phyloP scores from a whole-genome alignment of 2,329 filamentous ascomycete species.

The Lasiodiplodia citricola region DNA sequence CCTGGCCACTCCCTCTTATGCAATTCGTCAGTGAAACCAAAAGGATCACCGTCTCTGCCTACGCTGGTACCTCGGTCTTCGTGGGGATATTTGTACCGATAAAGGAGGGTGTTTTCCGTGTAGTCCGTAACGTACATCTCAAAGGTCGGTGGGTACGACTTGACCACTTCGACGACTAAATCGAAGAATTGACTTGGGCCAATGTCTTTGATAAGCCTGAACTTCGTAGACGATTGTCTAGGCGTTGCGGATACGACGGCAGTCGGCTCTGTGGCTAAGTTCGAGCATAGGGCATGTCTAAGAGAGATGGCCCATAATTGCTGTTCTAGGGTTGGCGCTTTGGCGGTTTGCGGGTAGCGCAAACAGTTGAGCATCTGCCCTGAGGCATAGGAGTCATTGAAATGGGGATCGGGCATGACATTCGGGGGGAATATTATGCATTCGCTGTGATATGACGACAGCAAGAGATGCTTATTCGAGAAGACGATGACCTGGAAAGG shows the following conservation, averaged over 20 bases:
- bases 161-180: conserved; percentile 73
- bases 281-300: conserved; percentile 27
- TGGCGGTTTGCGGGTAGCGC: neutral
- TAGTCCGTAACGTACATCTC: conserved; percentile 82
- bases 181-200: conserved; percentile 65
- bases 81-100: conserved; percentile 55
- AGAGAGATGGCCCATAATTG: conserved; percentile 42
- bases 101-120: conserved; percentile 71
- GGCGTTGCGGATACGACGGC: neutral
- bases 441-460: neutral
- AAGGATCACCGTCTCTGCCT: conserved; percentile 59
- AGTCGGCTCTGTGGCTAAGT: no score
- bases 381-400: conserved; percentile 34
- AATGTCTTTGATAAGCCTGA: conserved; percentile 66
- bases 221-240: neutral
- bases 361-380: conserved; percentile 23
- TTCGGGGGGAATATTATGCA: conserved; percentile 34
- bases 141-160: conserved; percentile 49
- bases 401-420: conserved; percentile 35
- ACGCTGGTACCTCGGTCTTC: conserved; percentile 33
- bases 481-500: neutral
- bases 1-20: conserved; percentile 66
- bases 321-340: conserved; percentile 31
- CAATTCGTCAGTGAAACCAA: conserved; percentile 56
- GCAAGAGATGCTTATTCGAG: neutral